Base-by-base conservation (phyloP, 352 stramenopile genomes). In the Pythium monospermum region DNA sequence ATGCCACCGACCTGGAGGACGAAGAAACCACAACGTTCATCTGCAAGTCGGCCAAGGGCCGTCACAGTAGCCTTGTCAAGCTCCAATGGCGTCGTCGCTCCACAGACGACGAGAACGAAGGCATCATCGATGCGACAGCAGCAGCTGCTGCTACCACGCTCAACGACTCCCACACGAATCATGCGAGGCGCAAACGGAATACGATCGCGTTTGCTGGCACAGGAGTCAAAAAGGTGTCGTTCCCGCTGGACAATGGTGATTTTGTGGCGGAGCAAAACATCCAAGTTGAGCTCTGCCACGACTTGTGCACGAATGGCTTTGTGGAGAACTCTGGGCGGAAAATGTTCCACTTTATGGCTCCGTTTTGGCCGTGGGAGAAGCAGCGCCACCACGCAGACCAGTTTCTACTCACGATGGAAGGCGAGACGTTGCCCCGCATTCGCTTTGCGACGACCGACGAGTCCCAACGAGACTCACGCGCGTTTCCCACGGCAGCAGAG, bases 241-340 rank as follows among this genome's bases (percentile, higher is more conserved):
- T 71, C 27, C n/a, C 44, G 2, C 44, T 75, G 18, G 35, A 54
- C 0, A 35, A 65, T 21, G 55, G 66, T 4, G 63, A 64, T 16
- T 53, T 71, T 12, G 50, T 68, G 8, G 67, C 73, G 1, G 68
- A 82, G 47, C 64, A 85, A 30, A 67, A 84, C 27, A 78, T 92
- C 42, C 63, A 57, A 12, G 68, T 74, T 1, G 74, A 87, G 40
- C 63, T 87, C 36, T 92, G 81, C 38, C 81, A 92, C 38, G 78
- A 92, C 30, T 53, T 92, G 16, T 92, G 81, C 46, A 66, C 80
- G n/a, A 83, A 77, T 37, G 81, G 78, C 0, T 83, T 75, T 37
- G 76, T 76, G 6, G 73, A 87, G 46, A 86, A 87, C 57, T 57
- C 66, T n/a, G 61, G 57, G 4, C 68, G 71, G 12, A 68, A 67